Base-by-base conservation (phyloP, 179 eudicot species). In the Camellia oleifera region DNA sequence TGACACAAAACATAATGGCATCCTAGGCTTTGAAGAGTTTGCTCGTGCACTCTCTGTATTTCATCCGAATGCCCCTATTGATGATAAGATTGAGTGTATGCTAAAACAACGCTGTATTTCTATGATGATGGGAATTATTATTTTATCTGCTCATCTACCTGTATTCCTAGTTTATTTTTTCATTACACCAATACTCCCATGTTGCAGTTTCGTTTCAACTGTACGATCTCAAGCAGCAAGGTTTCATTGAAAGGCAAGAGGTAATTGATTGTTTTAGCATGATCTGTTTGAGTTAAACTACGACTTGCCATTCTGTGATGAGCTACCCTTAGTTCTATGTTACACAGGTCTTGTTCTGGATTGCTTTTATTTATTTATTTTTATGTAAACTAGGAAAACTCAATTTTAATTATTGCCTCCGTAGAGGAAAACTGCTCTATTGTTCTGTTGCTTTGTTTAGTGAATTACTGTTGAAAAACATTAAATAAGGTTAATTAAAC, bases 211-310 rank as follows among this genome's bases (percentile, higher is more conserved):
- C 98, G 52, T 96, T 96, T 78, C 92, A 94, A 84, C 84, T 96
- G 75, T 96, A 96, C 80, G 99, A 96, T 89, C 99, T 96, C 84
- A 96, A 96, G 87, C 98, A 96, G 80, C 99, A 96, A 89, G 98
- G 99, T 75, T 96, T 88, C 79, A 96, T 96, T 53, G 98, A 96
- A 81, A 92, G 99, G 81, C 97, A 96, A 85, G 97, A 96, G 96
- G 99, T 94, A 81, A 50, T 50, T 26, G 17, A 20, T 68, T 56
- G 17, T 62, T 75, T 50, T 72, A 26, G 72, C 69, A 48, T 7
- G 44, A 74, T 13, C 7, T 44, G 54, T 7, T 64, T 52, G 15
- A 73, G 11, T 74, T 64, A 69, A 26, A 50, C 14, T 26, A 7
- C 6, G 78, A 40, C 18, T 54, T 9, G 58, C 7, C 10, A 10